Conservation (phyloP, 2,329 filamentous ascomycete genomes). For the Aspergillus sclerotialis region DNA sequence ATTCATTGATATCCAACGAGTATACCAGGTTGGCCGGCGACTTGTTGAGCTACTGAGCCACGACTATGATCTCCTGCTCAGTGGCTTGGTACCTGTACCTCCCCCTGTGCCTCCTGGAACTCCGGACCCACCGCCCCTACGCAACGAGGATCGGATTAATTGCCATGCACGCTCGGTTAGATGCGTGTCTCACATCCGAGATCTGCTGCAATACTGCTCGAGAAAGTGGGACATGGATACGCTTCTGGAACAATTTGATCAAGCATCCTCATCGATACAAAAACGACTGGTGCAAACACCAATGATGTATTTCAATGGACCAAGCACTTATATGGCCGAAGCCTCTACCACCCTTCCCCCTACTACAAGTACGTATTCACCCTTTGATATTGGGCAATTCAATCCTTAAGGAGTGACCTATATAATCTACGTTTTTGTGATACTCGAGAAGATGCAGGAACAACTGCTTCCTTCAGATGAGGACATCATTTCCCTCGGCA, state of each 20-base stretch:
- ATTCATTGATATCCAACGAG: constrained; percentile 79
- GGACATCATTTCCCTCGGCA: no score
- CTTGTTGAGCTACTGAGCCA: constrained; percentile 51
- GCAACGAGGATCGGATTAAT: constrained; percentile 25
- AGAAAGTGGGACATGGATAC: constrained; percentile 27
- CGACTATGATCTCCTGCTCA: constrained; percentile 43
- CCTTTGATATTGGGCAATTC: constrained; percentile 5
- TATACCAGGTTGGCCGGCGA: constrained; percentile 61
- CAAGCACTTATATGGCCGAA: constrained; percentile 10
- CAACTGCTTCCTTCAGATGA: no score
- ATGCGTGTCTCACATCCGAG: constrained; percentile 24
- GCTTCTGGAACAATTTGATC: constrained; percentile 26
- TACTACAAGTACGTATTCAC: constrained; percentile 6
- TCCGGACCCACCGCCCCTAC: constrained; percentile 24
- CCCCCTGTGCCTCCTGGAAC: constrained; percentile 24
- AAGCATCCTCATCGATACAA: constrained; percentile 19
- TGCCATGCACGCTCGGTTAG: constrained; percentile 25
- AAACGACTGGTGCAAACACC: constrained; percentile 18
- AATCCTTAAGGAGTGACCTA: not conserved
- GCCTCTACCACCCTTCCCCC: constrained; percentile 5
- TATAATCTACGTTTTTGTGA: no score
- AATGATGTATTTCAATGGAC: constrained; percentile 11
- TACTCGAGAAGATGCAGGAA: no score
- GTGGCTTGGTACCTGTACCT: constrained; percentile 19
- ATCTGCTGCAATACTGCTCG: constrained; percentile 25